A percentile compares a stretch with the other conserved stretches of the same genome.
Conservation (phyloP, 306 rosid species). For the Fragaria nilgerrensis region DNA sequence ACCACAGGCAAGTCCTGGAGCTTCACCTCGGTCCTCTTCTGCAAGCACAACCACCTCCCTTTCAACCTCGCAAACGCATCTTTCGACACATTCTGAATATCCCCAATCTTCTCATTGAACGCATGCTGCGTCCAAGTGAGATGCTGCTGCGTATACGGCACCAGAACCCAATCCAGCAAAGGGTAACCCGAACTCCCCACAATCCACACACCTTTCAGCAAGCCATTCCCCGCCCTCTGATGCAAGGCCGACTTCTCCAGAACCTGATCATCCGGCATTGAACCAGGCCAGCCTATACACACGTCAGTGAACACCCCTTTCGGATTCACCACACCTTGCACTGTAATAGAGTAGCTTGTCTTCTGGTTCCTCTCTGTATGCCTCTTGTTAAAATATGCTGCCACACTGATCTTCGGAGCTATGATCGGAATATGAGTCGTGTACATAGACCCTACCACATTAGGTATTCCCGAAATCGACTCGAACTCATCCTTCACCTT, state of each 20-base stretch:
- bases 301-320: slow-evolving; percentile 78
- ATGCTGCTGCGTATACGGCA: slow-evolving; percentile 76
- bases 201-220: slow-evolving; percentile 69
- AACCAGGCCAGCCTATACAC: slow-evolving; percentile 97
- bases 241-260: slow-evolving; percentile 65
- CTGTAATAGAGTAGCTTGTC: slow-evolving; percentile 83
- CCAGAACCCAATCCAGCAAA: slow-evolving; percentile 88
- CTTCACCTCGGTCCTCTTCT: slow-evolving; percentile 85
- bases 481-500: slow-evolving; percentile 65
- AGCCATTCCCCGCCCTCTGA: slow-evolving; percentile 71
- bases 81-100: slow-evolving; percentile 59
- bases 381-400: slow-evolving; percentile 79
- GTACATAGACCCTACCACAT: slow-evolving; percentile 87
- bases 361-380: slow-evolving; percentile 91
- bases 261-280: slow-evolving; percentile 91
- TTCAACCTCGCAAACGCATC: slow-evolving; percentile 78
- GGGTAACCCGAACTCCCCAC: slow-evolving; percentile 77
- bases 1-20: slow-evolving; percentile 85
- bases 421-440: slow-evolving; percentile 89
- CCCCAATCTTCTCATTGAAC: slow-evolving; percentile 87
- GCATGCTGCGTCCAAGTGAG: slow-evolving; percentile 93
- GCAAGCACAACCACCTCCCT: slow-evolving; percentile 89
- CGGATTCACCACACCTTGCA: slow-evolving; percentile 86
- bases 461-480: slow-evolving; percentile 69
- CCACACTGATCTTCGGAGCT: slow-evolving; percentile 87